Base-by-base conservation (phyloP, 768 basidiomycete genomes). In the Phylloporus rhodoxanthus region DNA sequence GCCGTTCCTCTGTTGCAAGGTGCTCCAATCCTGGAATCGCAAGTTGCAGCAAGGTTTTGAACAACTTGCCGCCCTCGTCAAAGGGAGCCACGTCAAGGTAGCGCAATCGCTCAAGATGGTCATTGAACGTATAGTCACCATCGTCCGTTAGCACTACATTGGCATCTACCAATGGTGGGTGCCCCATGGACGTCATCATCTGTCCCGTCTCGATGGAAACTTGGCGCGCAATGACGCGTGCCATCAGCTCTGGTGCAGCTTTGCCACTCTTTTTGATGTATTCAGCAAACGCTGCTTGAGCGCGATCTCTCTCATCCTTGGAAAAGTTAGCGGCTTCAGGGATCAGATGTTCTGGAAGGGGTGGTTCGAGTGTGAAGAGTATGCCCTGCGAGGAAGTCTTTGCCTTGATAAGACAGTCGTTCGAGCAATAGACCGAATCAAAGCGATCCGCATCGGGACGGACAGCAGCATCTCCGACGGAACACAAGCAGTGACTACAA, bases 21-120 rank as follows among this genome's bases (percentile, higher is more conserved):
- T 81, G 75, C 55, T 90, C 85, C 51, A 91, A 62, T 17, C 87
- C 88, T 10, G 83, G 84, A 38, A 91, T 66, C 2, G 84, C 83
- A 29, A 72, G 68, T 41, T 75, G 69, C 45, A 92, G 62, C 17
- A 91, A 75, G 15, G 73, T 68, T 25, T 72, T 65, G 37, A 90
- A 61, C 14, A 84, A 54, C 20, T 72, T 63, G 17, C 71, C 63
- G 54, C 84, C 83, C 41, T 79, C 74, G 20, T 73, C 67, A 14
- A 74, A 61, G 2, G 77, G 69, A 11, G 63, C 56, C n/a, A 80
- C 59, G 37, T 87, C 82, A 20, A 87, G 66, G 61, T 76, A 88
- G 47, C 86, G 75, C 57, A 90, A 67, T 23, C 89, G 74, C 57
- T 91, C 90, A 11, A 89, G 66, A 59, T 92, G 87, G 57, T 92